phyloP scores from a whole-genome alignment of 2,329 filamentous ascomycete genomes.

The Ilyonectria mors-panacis region DNA sequence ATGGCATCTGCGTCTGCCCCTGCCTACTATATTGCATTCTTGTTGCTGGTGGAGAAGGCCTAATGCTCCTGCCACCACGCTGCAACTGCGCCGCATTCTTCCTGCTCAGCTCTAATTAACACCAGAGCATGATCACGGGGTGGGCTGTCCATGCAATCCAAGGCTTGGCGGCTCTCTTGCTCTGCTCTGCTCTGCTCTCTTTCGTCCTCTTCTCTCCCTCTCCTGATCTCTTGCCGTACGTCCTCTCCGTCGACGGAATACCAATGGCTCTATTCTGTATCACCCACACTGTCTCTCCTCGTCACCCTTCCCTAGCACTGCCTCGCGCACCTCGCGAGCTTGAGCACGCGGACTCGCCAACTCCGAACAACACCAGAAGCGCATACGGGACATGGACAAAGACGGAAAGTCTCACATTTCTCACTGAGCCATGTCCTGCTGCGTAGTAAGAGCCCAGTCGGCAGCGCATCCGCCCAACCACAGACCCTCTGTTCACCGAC shows the following conservation, averaged over 20 bases:
- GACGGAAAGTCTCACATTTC: neutral
- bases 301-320: slow-evolving; percentile 11
- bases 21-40: neutral
- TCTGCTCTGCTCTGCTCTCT: neutral
- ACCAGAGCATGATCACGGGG: slow-evolving; percentile 11
- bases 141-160: slow-evolving; percentile 17
- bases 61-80: neutral
- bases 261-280: slow-evolving; percentile 15
- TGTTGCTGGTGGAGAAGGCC: slow-evolving; percentile 25
- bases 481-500: slow-evolving; percentile 29
- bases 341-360: slow-evolving; percentile 3
- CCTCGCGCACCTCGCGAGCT: neutral
- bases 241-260: neutral
- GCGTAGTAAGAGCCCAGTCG: neutral
- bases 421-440: neutral
- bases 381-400: neutral
- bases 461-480: slow-evolving; percentile 22
- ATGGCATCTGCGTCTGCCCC: neutral
- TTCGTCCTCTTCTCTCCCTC: neutral
- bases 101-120: neutral
- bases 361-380: neutral
- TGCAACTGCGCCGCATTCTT: slow-evolving; percentile 9
- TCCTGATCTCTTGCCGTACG: neutral
- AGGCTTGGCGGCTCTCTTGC: slow-evolving; percentile 1
- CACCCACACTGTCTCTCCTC: slow-evolving; percentile 17